Evolutionary conservation across 148 eudicot species (phyloP).

Genomic region (Spergularia marina): DNA sequence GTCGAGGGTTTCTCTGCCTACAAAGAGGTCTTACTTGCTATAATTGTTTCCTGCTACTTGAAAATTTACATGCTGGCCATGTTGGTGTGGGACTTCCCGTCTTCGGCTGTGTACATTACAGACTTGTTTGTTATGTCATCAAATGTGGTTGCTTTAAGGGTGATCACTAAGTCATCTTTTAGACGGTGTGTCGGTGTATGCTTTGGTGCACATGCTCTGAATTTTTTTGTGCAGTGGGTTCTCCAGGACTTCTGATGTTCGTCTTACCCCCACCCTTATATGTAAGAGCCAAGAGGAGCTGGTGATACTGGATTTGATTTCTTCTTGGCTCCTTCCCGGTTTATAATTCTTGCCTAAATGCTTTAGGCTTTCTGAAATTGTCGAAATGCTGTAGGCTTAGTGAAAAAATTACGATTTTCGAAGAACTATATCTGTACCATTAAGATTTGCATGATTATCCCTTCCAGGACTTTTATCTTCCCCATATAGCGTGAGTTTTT

Average conservation of each 20-base stretch:
- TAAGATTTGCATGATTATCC: background rate
- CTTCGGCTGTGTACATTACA: slow-evolving; percentile 52
- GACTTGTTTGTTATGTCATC: slow-evolving; percentile 79
- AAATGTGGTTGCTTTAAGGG: slow-evolving; percentile 71
- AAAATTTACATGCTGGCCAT: slow-evolving; percentile 66
- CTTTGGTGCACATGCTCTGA: slow-evolving; percentile 57
- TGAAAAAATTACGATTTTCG: background rate
- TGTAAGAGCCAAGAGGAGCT: background rate
- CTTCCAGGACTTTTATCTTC: background rate
- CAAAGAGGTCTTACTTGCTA: slow-evolving; percentile 50
- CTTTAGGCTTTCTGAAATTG: background rate
- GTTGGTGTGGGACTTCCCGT: slow-evolving; percentile 85
- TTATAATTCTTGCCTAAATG: background rate
- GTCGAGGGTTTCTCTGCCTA: slow-evolving; percentile 37
- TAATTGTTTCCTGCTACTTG: slow-evolving; percentile 70
- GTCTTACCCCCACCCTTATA: background rate
- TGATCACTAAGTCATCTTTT: slow-evolving; percentile 51
- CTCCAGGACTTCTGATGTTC: slow-evolving; percentile 26
- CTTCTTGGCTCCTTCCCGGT: background rate
- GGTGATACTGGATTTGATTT: background rate
- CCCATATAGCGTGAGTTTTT: background rate
- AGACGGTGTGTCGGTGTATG: slow-evolving; percentile 56
- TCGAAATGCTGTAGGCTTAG: background rate
- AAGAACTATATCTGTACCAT: background rate
- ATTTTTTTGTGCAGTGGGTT: slow-evolving; percentile 42